Base-by-base conservation (phyloP, 805 yeast genomes). In the Jamesozyma piceae region DNA sequence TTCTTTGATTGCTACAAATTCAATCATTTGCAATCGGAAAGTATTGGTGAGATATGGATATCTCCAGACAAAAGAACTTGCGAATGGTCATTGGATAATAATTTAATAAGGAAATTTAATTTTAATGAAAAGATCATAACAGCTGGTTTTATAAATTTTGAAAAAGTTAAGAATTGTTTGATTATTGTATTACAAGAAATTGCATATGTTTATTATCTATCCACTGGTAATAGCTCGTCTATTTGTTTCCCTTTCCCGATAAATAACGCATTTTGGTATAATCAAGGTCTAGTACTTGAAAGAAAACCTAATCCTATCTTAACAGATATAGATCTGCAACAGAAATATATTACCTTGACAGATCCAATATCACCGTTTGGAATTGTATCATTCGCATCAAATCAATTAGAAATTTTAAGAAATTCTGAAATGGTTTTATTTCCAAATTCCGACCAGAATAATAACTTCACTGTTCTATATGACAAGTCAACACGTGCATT, bases 281-380 rank as follows among this genome's bases (percentile, higher is more conserved):
- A 76, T 20, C 70, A 74, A 33, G 96, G 96, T 0, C 54, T 86
- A 3, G 63, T 88, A 0, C 52, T 84, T 19, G 84, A 82, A 52
- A 66, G 78, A 31, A 72, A 69, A 38, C 27, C 51, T 52, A 33
- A 42, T 24, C 45, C 37, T 34, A 39, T 20, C 28, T 10, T 34
- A n/a, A 15, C 34, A 11, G 38, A 45, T 14, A 28, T 45, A 9
- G 44, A 46, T 29, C 17, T 24, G 2, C 34, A 43, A 27, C 53
- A 53, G 33, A 61, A 66, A 41, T 82, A 84, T 50, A 67, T 86
- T 41, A 78, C 94, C 0, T 57, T 87, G 45, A 70, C 78, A 1
- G 94, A 85, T 55, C 90, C 95, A 1, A 64, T 82, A 46, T 74
- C 77, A 2, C 92, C 85, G 3, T 70, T 84, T 43, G 87, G 95